These are phyloP conservation scores for Penicillium frequentans DNA, from an alignment of 2,329 filamentous ascomycete genomes.

Conservation along the genomic window DNA sequence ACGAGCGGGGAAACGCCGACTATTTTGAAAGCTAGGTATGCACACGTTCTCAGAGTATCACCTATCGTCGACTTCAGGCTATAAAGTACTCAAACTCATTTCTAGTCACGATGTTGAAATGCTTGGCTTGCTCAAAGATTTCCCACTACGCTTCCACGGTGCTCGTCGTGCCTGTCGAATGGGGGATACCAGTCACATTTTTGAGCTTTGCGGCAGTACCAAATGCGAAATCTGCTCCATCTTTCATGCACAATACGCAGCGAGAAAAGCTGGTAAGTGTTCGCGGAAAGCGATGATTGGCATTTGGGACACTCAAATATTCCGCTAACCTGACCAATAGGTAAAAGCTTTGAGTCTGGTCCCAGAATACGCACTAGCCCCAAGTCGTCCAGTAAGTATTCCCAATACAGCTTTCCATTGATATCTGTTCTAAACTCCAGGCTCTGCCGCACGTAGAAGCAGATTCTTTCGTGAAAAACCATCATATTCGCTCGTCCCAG, in stretches of 20 bases:
- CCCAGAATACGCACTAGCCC: not conserved
- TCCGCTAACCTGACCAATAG: not conserved
- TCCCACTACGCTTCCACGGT: not conserved
- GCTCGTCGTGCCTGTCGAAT: not conserved
- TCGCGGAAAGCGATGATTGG: not conserved
- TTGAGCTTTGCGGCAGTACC: not conserved
- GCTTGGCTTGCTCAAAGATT: not conserved
- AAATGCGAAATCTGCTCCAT: not conserved
- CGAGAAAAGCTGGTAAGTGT: not conserved
- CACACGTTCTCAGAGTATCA: not conserved
- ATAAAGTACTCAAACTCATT: not conserved
- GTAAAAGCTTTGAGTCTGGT: not conserved
- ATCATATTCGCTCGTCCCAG: not conserved
- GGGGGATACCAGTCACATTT: not conserved
- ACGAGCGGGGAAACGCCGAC: no score
- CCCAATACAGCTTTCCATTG: not conserved
- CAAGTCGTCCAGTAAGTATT: not conserved
- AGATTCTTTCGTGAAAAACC: not conserved
- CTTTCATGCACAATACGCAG: not conserved
- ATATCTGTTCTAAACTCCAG: not conserved
- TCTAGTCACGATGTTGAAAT: not conserved
- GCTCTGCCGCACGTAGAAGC: not conserved
- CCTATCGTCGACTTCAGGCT: not conserved
- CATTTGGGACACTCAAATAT: not conserved
- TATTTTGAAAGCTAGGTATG: not conserved